phyloP scores from a whole-genome alignment of 208 protist genomes.

The Porcisia deanei region DNA sequence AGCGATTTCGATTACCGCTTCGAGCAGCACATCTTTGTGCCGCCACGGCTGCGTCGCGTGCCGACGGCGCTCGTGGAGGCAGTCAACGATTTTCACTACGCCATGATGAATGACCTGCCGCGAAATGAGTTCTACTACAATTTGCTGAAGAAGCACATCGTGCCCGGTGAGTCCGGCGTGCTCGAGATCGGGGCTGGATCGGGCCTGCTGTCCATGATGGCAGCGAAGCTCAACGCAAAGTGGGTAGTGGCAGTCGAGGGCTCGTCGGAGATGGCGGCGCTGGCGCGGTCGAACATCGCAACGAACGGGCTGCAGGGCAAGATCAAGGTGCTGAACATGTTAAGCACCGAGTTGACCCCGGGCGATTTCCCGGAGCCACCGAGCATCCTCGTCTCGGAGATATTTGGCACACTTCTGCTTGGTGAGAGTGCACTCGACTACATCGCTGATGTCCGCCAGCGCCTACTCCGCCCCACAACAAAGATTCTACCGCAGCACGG shows the following conservation, averaged over 20 bases:
- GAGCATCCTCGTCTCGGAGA: constrained; percentile 91
- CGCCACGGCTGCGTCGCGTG: constrained; percentile 59
- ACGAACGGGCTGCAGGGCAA: constrained; percentile 74
- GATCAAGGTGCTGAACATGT: constrained; percentile 86
- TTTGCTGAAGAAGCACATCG: constrained; percentile 71
- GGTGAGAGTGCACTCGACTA: constrained; percentile 93
- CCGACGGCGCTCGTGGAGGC: constrained; percentile 78
- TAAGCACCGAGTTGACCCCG: constrained; percentile 80
- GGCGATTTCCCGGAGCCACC: constrained; percentile 65
- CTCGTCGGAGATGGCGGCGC: constrained; percentile 74
- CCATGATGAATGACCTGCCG: constrained; percentile 93
- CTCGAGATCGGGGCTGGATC: constrained; percentile 94
- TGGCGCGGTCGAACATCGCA: constrained; percentile 77
- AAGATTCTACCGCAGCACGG: constrained; percentile 83
- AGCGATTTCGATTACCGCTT: constrained; percentile 73
- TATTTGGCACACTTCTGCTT: constrained; percentile 93
- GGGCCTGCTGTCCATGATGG: constrained; percentile 92
- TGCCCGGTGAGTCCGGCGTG: constrained; percentile 73
- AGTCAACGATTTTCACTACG: constrained; percentile 95
- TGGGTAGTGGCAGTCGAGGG: constrained; percentile 93
- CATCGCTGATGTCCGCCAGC: constrained; percentile 81
- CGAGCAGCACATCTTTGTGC: constrained; percentile 72
- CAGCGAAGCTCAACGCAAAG: constrained; percentile 86
- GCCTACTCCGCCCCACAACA: constrained; percentile 65
- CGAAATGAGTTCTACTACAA: constrained; percentile 92